Evolutionary conservation across 1,139 yeast species (phyloP), one percentile per base, ranked within the genome.

Genomic region (Debaryomycetaceae sp.): DNA sequence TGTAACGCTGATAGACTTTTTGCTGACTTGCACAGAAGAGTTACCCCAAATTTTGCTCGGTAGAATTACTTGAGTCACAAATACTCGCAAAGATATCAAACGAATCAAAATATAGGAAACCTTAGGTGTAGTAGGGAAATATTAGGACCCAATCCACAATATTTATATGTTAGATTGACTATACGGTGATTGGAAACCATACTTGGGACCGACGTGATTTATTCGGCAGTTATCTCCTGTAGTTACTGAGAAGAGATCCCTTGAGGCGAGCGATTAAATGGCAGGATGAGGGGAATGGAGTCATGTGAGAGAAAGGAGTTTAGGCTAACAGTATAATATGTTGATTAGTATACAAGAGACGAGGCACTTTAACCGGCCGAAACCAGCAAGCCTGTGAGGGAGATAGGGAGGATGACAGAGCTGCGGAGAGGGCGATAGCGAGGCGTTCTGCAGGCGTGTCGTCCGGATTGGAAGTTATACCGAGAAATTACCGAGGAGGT

Each of bases 211-310:
- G n/a, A n/a, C n/a, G n/a, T n/a, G n/a, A n/a, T n/a, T n/a, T n/a
- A n/a, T n/a, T n/a, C n/a, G 26, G 26, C 11, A 22, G 26, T 3
- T 8, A 30, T 3, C 4, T n/a, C 17, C 17, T 30, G n/a, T 14
- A 16, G 32, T 14, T 30, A 19, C 14, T 13, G 22, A 19, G 31
- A n/a, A 15, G 8, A 4, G 34, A 7, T 32, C 34, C 34, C 19
- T 32, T 32, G n/a, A 16, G 3, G 34, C 34, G 34, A 32, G 34
- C 8, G 34, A 15, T 28, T 28, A 19, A 19, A 32, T 7, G 7
- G 26, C 26, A n/a, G n/a, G 26, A 13, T 22, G 39, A 16, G 39
- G 39, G 39, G 39, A 13, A 31, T 31, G 26, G n/a, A 31, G 33
- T 36, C 39, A 36, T 36, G 39, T 36, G 39, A 31, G 35, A 22